Evolutionary conservation across 164 flowering plant genomes (phyloP).

Genomic region (Tetracentron sinense): DNA sequence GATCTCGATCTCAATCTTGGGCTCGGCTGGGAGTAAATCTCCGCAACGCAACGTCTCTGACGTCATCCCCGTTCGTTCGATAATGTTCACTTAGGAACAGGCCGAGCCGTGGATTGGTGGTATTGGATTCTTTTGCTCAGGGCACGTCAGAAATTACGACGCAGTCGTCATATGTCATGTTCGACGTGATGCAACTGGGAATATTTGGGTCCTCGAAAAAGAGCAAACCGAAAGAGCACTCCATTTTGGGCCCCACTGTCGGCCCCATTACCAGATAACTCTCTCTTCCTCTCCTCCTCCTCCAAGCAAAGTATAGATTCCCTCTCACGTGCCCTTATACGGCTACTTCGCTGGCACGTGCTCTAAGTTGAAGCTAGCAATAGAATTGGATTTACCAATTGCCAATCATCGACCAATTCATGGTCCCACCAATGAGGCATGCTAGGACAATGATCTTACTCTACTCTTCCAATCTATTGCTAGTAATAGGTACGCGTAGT

Average conservation of each 20-base stretch:
- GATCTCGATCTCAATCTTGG: too few relatives aligned
- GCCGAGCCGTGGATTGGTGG: not conserved
- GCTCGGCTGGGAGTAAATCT: too few relatives aligned
- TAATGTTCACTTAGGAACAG: too few relatives aligned
- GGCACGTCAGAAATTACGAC: conserved; percentile 38
- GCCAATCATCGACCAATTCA: too few relatives aligned
- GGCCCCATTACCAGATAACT: too few relatives aligned
- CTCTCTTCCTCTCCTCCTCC: conserved; percentile 9
- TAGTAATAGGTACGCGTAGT: too few relatives aligned
- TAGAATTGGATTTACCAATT: too few relatives aligned
- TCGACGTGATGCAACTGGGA: conserved; percentile 34
- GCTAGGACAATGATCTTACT: too few relatives aligned
- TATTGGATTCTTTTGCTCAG: not conserved
- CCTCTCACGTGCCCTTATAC: not conserved
- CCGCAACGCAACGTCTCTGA: too few relatives aligned
- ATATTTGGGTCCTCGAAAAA: conserved; percentile 59
- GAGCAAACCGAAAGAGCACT: conserved; percentile 43
- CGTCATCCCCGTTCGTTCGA: too few relatives aligned
- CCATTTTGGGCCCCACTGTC: conserved; percentile 32
- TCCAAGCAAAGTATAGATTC: conserved; percentile 36
- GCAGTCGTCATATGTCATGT: conserved; percentile 10
- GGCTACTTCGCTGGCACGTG: not conserved
- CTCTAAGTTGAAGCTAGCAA: not conserved
- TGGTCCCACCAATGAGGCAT: too few relatives aligned
- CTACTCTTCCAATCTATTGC: too few relatives aligned